Evolutionary conservation across 345 rosid genomes (phyloP).

Genomic region (Dovyalis caffra): DNA sequence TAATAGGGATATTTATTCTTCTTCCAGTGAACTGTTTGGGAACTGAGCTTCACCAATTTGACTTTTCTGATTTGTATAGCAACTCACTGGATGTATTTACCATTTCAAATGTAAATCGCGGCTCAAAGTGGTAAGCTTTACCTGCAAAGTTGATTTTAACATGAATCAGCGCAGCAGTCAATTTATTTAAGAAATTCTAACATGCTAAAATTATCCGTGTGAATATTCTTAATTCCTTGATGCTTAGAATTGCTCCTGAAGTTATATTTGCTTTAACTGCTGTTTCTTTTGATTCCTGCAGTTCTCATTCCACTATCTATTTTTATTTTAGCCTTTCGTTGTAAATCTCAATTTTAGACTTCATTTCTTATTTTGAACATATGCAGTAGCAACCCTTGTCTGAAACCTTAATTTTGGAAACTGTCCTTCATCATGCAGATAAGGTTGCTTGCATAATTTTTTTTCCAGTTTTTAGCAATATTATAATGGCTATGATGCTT

Average conservation of each 20-base stretch:
- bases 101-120: constrained; percentile 67
- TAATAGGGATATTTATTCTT: constrained; percentile 81
- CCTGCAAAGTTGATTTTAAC: not conserved
- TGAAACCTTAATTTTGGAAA: not conserved
- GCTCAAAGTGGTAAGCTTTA: constrained; percentile 58
- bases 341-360: not conserved
- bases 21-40: constrained; percentile 87
- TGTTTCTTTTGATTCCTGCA: not conserved
- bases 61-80: constrained; percentile 59
- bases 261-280: not conserved
- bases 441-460: not conserved
- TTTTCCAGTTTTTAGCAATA: not conserved
- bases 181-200: not conserved
- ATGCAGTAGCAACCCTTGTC: not conserved
- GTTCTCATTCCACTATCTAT: not conserved
- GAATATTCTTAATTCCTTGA: not conserved
- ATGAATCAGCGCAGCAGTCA: not conserved
- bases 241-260: not conserved
- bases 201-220: not conserved
- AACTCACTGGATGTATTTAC: constrained; percentile 82
- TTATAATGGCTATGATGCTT: not conserved
- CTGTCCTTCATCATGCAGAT: not conserved
- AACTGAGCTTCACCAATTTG: constrained; percentile 53
- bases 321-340: not conserved
- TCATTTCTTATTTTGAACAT: not conserved